A percentile compares a stretch with the other conserved stretches of the same genome.
phyloP scores from a whole-genome alignment of 805 yeast genomes.

The Jamesozyma rosinii region DNA sequence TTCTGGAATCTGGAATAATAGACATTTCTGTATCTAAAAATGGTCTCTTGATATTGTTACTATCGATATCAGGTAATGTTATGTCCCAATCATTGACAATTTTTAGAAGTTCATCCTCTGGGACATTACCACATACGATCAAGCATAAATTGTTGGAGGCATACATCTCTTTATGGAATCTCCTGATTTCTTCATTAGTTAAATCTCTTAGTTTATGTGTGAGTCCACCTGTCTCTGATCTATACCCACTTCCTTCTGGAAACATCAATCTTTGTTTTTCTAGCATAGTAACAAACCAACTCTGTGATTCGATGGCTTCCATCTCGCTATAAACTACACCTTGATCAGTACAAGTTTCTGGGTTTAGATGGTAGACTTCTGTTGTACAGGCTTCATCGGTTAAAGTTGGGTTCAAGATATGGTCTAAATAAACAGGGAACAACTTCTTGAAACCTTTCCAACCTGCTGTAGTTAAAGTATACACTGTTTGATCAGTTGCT shows the following conservation, averaged over 20 bases:
- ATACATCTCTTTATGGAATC: constrained; percentile 64
- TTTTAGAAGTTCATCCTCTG: constrained; percentile 58
- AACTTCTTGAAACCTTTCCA: constrained; percentile 86
- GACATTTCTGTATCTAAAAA: constrained; percentile 58
- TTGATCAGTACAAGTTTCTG: constrained; percentile 69
- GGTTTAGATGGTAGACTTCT: constrained; percentile 92
- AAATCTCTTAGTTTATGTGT: constrained; percentile 65
- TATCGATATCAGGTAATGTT: constrained; percentile 36
- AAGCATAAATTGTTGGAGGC: constrained; percentile 78
- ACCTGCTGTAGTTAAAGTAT: constrained; percentile 85
- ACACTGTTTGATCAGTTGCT: constrained; percentile 88
- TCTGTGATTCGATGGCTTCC: constrained; percentile 83
- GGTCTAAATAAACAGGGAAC: constrained; percentile 85
- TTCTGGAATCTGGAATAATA: constrained; percentile 35
- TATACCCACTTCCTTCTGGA: constrained; percentile 61
- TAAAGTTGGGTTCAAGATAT: constrained; percentile 71
- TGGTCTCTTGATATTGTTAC: constrained; percentile 45
- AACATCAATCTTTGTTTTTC: constrained; percentile 52
- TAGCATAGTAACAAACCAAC: constrained; percentile 56
- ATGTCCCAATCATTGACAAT: constrained; percentile 55
- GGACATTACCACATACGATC: constrained; percentile 77
- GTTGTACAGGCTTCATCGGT: constrained; percentile 87
- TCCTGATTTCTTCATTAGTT: constrained; percentile 61
- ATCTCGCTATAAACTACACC: constrained; percentile 97
- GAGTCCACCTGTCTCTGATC: constrained; percentile 90